A percentile compares a stretch with the other conserved stretches of the same genome.
phyloP scores from a whole-genome alignment of 2,329 filamentous ascomycete genomes.

The Cladobotryum mycophilum region DNA sequence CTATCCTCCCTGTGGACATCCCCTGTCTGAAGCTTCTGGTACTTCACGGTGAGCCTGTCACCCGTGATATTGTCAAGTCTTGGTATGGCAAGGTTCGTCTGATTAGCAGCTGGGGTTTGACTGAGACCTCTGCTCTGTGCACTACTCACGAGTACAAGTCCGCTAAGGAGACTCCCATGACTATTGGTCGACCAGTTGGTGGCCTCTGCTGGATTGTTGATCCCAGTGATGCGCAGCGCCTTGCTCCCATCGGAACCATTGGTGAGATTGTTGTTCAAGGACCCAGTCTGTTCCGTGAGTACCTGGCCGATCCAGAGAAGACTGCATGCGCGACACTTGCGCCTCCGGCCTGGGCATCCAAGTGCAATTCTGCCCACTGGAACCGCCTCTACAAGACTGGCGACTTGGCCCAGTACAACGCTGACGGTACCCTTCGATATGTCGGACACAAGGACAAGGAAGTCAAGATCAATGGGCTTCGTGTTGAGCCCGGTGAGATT shows the following conservation, averaged over 20 bases:
- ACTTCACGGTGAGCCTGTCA: constrained; percentile 8
- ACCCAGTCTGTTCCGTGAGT: constrained; percentile 15
- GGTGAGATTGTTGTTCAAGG: constrained; percentile 19
- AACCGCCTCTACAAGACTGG: constrained; percentile 11
- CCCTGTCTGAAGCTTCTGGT: constrained; percentile 7
- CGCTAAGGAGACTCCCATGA: background rate
- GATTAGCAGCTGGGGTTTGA: constrained; percentile 9
- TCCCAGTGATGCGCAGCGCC: constrained; percentile 8
- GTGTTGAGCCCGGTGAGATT: constrained; percentile 10
- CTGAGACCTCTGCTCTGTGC: constrained; percentile 10
- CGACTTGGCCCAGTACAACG: constrained; percentile 10
- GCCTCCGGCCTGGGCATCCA: constrained; percentile 1
- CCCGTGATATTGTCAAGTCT: constrained; percentile 1
- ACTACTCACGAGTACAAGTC: background rate
- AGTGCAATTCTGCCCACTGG: background rate
- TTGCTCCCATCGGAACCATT: constrained; percentile 14
- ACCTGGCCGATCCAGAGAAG: constrained; percentile 10
- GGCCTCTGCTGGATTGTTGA: constrained; percentile 16
- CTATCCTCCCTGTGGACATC: constrained; percentile 5
- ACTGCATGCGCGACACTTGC: background rate
- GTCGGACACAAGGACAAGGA: constrained; percentile 10
- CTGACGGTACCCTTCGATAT: constrained; percentile 9
- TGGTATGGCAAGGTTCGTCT: background rate
- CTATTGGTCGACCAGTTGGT: constrained; percentile 6
- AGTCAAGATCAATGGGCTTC: constrained; percentile 11